Percentiles rank a stretch among this genome's conserved stretches.
Conservation (phyloP, 2,329 filamentous ascomycete species). For the Alternaria gansuensis region DNA sequence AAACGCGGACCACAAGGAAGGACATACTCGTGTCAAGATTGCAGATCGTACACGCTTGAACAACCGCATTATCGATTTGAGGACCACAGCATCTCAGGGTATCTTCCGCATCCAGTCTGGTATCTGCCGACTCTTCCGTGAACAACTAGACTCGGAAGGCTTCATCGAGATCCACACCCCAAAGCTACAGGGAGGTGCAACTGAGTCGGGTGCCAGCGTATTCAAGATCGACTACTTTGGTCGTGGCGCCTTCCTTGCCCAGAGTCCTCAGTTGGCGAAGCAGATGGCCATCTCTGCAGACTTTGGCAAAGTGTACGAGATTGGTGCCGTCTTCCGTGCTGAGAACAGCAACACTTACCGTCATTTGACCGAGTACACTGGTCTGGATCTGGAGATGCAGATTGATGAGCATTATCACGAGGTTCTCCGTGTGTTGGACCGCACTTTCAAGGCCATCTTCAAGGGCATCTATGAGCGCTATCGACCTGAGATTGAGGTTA, state of each 20-base stretch:
- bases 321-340: conserved; percentile 88
- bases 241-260: conserved; percentile 84
- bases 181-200: conserved; percentile 88
- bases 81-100: conserved; percentile 85
- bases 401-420: conserved; percentile 91
- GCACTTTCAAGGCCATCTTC: conserved; percentile 82
- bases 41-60: conserved; percentile 76
- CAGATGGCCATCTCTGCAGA: conserved; percentile 92
- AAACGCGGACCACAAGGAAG: conserved; percentile 65
- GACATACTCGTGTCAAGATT: conserved; percentile 67
- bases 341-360: conserved; percentile 96
- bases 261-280: conserved; percentile 91
- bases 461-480: conserved; percentile 73
- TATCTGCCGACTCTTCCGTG: conserved; percentile 81
- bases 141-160: conserved; percentile 74
- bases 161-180: conserved; percentile 96
- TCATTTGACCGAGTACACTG: conserved; percentile 93
- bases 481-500: conserved; percentile 75
- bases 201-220: conserved; percentile 89
- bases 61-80: conserved; percentile 83
- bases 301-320: conserved; percentile 88
- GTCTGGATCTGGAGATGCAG: conserved; percentile 90
- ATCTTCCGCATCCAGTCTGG: conserved; percentile 88
- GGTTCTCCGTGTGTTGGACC: conserved; percentile 79
- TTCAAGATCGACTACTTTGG: conserved; percentile 94